Evolutionary conservation across 768 basidiomycete genomes (phyloP).

Genomic region (Amylocystis lapponica): DNA sequence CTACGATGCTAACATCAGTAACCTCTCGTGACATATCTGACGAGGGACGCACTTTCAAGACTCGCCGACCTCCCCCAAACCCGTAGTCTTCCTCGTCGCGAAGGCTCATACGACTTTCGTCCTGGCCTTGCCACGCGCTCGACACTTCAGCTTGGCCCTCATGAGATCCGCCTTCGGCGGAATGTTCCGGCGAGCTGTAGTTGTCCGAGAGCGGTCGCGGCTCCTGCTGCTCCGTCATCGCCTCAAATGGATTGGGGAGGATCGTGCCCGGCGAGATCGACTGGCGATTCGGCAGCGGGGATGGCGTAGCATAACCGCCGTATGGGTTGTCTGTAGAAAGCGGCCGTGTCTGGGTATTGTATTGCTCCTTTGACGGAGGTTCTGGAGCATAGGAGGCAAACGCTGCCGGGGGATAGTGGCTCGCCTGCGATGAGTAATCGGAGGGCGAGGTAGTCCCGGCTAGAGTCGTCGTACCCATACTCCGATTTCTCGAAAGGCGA

Average conservation of each 20-base stretch:
- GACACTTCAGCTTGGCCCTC: slow-evolving; percentile 5
- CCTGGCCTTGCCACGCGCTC: slow-evolving; percentile 12
- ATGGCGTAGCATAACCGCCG: slow-evolving; percentile 13
- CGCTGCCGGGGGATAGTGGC: slow-evolving; percentile 4
- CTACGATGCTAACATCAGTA: not conserved
- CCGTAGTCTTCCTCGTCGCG: slow-evolving; percentile 31
- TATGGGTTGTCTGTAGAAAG: slow-evolving; percentile 17
- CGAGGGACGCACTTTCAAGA: slow-evolving; percentile 22
- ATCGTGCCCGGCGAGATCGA: not conserved
- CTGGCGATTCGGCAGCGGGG: not conserved
- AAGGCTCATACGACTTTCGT: slow-evolving; percentile 21
- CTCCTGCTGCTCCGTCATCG: not conserved
- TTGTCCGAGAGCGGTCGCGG: slow-evolving; percentile 8
- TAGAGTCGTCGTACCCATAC: slow-evolving; percentile 10
- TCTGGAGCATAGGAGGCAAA: slow-evolving; percentile 7
- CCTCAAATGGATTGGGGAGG: slow-evolving; percentile 7
- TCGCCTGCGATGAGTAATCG: slow-evolving; percentile 5
- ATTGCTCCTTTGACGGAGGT: too few species aligned
- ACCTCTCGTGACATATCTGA: not conserved
- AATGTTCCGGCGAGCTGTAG: slow-evolving; percentile 14
- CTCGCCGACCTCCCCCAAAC: slow-evolving; percentile 22
- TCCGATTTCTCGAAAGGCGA: slow-evolving; percentile 13
- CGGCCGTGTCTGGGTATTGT: slow-evolving; percentile 6
- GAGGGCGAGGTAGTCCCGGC: slow-evolving; percentile 5
- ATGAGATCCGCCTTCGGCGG: slow-evolving; percentile 7